phyloP scores from a whole-genome alignment of 139 green algal genomes.

The Microglena sp. region DNA sequence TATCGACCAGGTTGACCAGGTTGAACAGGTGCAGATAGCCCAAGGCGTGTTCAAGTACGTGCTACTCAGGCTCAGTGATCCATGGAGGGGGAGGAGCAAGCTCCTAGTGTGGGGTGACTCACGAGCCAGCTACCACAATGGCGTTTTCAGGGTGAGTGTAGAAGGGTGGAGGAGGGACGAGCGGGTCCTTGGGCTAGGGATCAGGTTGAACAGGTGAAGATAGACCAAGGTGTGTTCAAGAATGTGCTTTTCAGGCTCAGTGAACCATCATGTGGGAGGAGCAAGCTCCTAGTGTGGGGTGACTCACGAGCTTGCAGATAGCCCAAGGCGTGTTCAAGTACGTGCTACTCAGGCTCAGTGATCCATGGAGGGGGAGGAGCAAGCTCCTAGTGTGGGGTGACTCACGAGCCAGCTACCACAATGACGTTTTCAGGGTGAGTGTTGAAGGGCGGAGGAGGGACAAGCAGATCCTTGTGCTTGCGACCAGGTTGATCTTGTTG shows the following conservation, averaged over 20 bases:
- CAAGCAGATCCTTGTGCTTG: neutral
- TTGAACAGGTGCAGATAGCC: constrained; percentile 10
- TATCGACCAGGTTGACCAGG: neutral
- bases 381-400: constrained; percentile 64
- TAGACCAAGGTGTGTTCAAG: too few relatives aligned
- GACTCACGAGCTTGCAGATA: constrained; percentile 1
- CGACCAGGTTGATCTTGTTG: neutral
- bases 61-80: constrained; percentile 43
- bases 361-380: constrained; percentile 3
- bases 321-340: constrained; percentile 70
- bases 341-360: constrained; percentile 49
- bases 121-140: constrained; percentile 57
- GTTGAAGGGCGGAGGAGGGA: neutral
- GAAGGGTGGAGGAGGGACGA: neutral
- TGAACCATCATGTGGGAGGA: neutral
- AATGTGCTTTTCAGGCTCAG: too few relatives aligned
- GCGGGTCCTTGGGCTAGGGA: neutral
- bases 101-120: constrained; percentile 60
- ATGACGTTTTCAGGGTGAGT: constrained; percentile 38
- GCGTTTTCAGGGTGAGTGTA: too few relatives aligned
- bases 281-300: neutral
- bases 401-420: constrained; percentile 55
- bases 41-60: constrained; percentile 75
- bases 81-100: constrained; percentile 24
- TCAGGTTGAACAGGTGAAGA: constrained; percentile 3